A percentile compares a stretch with the other conserved stretches of the same genome.
Evolutionary conservation across 2,329 filamentous ascomycete species (phyloP).

Genomic region (Aspergillaceae sp.): DNA sequence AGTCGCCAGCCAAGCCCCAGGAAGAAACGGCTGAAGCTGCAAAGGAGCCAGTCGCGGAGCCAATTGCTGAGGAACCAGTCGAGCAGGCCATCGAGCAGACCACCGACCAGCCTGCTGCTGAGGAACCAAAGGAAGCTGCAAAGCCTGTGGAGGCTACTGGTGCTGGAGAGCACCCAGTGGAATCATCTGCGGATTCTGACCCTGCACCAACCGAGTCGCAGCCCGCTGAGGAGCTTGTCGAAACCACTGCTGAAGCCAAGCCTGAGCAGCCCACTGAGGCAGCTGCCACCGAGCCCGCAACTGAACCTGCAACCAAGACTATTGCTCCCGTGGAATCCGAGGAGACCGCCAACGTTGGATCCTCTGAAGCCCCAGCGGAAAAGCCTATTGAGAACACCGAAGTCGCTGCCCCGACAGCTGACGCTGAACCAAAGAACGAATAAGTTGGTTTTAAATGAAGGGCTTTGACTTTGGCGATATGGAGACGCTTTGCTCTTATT

Average conservation of each 20-base stretch:
- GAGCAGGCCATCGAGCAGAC: slow-evolving; percentile 5
- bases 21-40: slow-evolving; percentile 4
- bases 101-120: not conserved
- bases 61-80: slow-evolving; percentile 4
- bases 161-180: too few relatives aligned
- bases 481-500: not conserved
- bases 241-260: not conserved
- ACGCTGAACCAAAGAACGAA: slow-evolving; percentile 19
- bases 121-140: not conserved
- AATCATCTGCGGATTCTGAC: too few relatives aligned
- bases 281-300: not conserved
- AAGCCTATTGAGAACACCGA: slow-evolving; percentile 45
- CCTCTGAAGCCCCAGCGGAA: slow-evolving; percentile 3
- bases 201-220: not conserved
- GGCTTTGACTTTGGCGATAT: not conserved
- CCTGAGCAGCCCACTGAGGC: slow-evolving; percentile 6
- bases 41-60: slow-evolving; percentile 1
- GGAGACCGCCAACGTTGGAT: slow-evolving; percentile 5
- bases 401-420: slow-evolving; percentile 4
- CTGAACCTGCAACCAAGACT: not conserved
- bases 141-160: too few relatives aligned
- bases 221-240: not conserved
- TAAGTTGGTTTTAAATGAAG: not conserved
- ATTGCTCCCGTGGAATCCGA: not conserved
- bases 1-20: not conserved